phyloP scores from a whole-genome alignment of 2,329 filamentous ascomycete species.

The Colletotrichum sp. region DNA sequence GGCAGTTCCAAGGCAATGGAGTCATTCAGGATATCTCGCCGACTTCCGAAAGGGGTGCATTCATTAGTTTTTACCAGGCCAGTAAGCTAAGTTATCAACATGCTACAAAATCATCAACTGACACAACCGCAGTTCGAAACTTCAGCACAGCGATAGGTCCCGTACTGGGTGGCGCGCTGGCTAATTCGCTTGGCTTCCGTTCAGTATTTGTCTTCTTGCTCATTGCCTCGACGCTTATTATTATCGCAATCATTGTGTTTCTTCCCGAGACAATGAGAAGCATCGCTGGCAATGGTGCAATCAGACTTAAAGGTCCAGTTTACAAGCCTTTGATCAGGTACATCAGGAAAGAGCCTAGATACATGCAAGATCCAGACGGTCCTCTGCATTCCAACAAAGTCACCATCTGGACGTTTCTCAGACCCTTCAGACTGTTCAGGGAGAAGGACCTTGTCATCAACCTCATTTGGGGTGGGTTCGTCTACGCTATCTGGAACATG shows the following conservation, averaged over 20 bases:
- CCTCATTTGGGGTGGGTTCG: slow-evolving; percentile 42
- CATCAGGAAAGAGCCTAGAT: slow-evolving; percentile 19
- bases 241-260: slow-evolving; percentile 25
- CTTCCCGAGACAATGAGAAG: slow-evolving; percentile 32
- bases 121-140: slow-evolving; percentile 25
- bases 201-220: slow-evolving; percentile 21
- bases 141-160: slow-evolving; percentile 36
- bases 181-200: slow-evolving; percentile 22
- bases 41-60: slow-evolving; percentile 30
- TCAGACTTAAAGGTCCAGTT: slow-evolving; percentile 25
- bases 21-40: slow-evolving; percentile 37
- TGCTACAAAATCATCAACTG: background rate
- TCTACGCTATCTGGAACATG: slow-evolving; percentile 51
- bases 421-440: slow-evolving; percentile 41
- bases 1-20: slow-evolving; percentile 21
- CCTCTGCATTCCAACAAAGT: slow-evolving; percentile 26
- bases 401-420: slow-evolving; percentile 34
- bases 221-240: slow-evolving; percentile 6
- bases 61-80: slow-evolving; percentile 36
- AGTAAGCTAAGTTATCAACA: slow-evolving; percentile 22
- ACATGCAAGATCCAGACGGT: slow-evolving; percentile 24
- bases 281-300: slow-evolving; percentile 31
- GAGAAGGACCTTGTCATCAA: slow-evolving; percentile 49
- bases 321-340: slow-evolving; percentile 27
- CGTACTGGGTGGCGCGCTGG: slow-evolving; percentile 34